A percentile compares a stretch with the other conserved stretches of the same genome.
phyloP scores from a whole-genome alignment of 2,329 filamentous ascomycete species.

The Periconia sp. region DNA sequence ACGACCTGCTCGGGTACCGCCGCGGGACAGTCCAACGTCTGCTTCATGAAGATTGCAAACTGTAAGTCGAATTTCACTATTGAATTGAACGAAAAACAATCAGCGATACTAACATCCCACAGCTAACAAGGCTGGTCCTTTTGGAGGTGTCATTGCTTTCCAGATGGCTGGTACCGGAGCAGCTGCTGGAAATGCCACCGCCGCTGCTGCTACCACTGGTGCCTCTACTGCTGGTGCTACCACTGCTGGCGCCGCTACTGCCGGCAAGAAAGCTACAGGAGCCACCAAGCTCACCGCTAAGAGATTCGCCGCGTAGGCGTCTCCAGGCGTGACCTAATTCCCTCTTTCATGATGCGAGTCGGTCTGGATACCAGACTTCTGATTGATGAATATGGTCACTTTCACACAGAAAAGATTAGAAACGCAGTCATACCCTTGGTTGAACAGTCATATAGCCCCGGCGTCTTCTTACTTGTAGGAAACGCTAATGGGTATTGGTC shows the following conservation, averaged over 20 bases:
- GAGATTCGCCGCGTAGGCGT: neutral
- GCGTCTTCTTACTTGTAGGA: too few relatives aligned
- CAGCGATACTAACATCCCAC: neutral
- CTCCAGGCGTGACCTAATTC: too few relatives aligned
- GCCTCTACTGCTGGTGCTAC: too few relatives aligned
- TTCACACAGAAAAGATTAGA: too few relatives aligned
- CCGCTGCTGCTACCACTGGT: constrained; percentile 1
- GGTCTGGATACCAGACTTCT: too few relatives aligned
- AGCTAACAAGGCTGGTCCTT: constrained; percentile 20
- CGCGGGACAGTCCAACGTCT: constrained; percentile 58
- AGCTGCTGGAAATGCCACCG: constrained; percentile 5
- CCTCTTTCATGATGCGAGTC: too few relatives aligned
- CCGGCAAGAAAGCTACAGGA: neutral
- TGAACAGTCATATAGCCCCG: too few relatives aligned
- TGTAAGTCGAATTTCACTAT: neutral
- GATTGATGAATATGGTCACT: too few relatives aligned
- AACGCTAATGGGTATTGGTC: too few relatives aligned
- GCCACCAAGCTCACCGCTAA: constrained; percentile 1
- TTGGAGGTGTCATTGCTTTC: constrained; percentile 23
- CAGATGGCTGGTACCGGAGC: constrained; percentile 13
- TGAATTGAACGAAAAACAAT: neutral
- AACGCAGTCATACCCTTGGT: too few relatives aligned
- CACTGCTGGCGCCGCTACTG: too few relatives aligned
- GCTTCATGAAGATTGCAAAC: constrained; percentile 35
- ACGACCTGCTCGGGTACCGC: constrained; percentile 60